Conservation (phyloP, 2,329 filamentous ascomycete species). For the Neurospora crassa region DNA sequence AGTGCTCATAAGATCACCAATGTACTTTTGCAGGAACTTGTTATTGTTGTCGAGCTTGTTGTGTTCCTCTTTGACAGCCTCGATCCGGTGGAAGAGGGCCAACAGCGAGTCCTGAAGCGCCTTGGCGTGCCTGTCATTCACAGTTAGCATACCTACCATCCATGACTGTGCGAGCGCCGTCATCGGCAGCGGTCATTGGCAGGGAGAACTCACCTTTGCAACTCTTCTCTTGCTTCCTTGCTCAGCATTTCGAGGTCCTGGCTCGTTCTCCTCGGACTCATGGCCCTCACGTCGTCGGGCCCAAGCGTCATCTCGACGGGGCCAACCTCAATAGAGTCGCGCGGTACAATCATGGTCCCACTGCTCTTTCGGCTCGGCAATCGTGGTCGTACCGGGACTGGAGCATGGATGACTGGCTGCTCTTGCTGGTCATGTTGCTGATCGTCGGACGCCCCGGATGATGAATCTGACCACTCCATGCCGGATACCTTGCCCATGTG, state of each 20-base stretch:
- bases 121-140: slow-evolving; percentile 64
- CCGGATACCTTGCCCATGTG: slow-evolving; percentile 11
- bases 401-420: slow-evolving; percentile 36
- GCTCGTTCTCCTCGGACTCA: slow-evolving; percentile 87
- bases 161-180: background rate
- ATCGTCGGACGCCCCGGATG: slow-evolving; percentile 23
- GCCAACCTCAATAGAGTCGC: slow-evolving; percentile 63
- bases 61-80: slow-evolving; percentile 87
- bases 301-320: slow-evolving; percentile 67
- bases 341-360: slow-evolving; percentile 72
- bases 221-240: slow-evolving; percentile 64
- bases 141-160: slow-evolving; percentile 11
- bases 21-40: slow-evolving; percentile 95
- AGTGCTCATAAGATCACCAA: slow-evolving; percentile 89
- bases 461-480: slow-evolving; percentile 24
- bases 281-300: slow-evolving; percentile 80
- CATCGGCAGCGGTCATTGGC: background rate
- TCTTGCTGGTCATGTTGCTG: slow-evolving; percentile 23
- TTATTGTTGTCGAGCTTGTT: slow-evolving; percentile 96
- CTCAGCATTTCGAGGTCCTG: slow-evolving; percentile 85
- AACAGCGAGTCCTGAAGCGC: slow-evolving; percentile 81
- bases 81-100: slow-evolving; percentile 85
- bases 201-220: slow-evolving; percentile 40
- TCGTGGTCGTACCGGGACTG: slow-evolving; percentile 51
- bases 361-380: slow-evolving; percentile 68